Evolutionary conservation across 2,329 filamentous ascomycete genomes (phyloP), one percentile per base, ranked within the genome.

Genomic region (Penicillium sp.): DNA sequence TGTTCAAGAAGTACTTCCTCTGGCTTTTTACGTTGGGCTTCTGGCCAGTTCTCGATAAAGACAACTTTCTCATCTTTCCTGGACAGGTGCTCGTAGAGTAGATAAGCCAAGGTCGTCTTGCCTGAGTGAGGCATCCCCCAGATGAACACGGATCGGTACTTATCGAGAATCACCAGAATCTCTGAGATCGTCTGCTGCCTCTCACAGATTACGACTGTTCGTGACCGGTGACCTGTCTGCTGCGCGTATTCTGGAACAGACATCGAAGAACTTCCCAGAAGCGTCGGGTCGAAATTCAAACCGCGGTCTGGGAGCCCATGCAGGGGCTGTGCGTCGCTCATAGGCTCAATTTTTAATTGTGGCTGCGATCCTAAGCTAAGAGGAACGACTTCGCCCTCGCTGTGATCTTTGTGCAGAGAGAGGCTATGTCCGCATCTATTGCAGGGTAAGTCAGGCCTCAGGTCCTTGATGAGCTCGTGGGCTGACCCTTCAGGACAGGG

Each of bases 91-190:
- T 57, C 30, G n/a, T 12, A 49, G 2, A 53, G n/a, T 5, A 50
- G 28, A 21, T 26, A 26, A 3, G 49, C 55, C 2, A 53, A 16
- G 2, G 50, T 57, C 1, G 43, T 48, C 7, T 57, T 57, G 7
- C 55, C 50, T 3, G 50, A 53, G 5, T 50, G 49, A 3, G 45
- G 33, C 18, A 26, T 21, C 1, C 55, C 55, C 49, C 55, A 57
- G 14, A 57, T 57, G 9, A 53, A 40, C 24, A 57, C 45, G 5
- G 49, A 40, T 21, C 47, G 14, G 23, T 24, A 26, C 8, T 45
- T 28, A 2, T 38, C 20, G 14, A 57, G 35, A 11, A 53, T 12
- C 14, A 26, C 5, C 5, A 50, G 24, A 8, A 53, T 53, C 18
- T 30, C 30, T 20, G 18, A 21, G 1, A 57, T 45, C 1, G 55